Evolutionary conservation across 2,329 filamentous ascomycete genomes (phyloP), one percentile per base, ranked within the genome.

Genomic region (Periconia digitata): DNA sequence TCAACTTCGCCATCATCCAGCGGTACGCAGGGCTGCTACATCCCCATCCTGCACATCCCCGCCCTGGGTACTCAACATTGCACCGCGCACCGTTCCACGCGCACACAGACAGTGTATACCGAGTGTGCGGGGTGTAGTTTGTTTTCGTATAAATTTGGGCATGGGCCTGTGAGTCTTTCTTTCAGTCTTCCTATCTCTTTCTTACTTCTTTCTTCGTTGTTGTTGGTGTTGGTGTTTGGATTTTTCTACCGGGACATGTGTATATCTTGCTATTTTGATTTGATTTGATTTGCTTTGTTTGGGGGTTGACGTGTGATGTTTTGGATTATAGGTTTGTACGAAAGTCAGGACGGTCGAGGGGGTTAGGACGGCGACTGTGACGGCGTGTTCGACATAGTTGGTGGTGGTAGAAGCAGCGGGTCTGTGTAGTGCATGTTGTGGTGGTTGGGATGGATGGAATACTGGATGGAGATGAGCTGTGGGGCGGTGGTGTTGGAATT

Each of bases 51-150:
- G 8, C 54, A 53, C 24, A 27, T 39, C n/a, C 63, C 64, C 1
- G 51, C 56, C 0, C 44, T 60, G 17, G 43, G 47, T 6, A 44
- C 12, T 7, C 24, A 29, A 1, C 44, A 58, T 21, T 68, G 65
- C 45, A 68, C 62, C 5, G 59, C 62, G 8, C 54, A 56, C 37
- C 43, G 50, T 15, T 50, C 47, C 8, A 67, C 64, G 3, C 46
- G 43, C 15, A 69, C 65, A 0, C 37, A 37, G 8, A 69, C 64
- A 4, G 46, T 43, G 2, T 64, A 61, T n/a, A 63, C 54, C 2
- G 54, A 68, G 12, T 70, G 66, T 18, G 51, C 52, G 7, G 60
- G 63, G 15, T 69, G 65, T 40, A 50, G 35, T 3, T 20, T 69
- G 21, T 10, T 43, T 10, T 65, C 56, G 3, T 36, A 38, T 38